Base-by-base conservation (phyloP, 2,329 filamentous ascomycete genomes). In the Aspergillus unguis region DNA sequence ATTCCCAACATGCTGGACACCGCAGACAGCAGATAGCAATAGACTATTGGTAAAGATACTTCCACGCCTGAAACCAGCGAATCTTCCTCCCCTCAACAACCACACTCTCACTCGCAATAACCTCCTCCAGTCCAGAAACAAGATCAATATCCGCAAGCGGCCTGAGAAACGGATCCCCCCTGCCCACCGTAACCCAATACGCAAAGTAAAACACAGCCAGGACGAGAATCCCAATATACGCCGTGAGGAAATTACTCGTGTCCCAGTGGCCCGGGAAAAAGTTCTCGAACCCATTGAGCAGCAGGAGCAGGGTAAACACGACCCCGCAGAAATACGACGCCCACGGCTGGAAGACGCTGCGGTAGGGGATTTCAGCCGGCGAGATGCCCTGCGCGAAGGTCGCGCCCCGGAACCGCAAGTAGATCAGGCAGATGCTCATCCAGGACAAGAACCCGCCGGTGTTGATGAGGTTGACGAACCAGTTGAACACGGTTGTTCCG, bases 401-500 rank as follows among this genome's bases (percentile, higher is more conserved):
- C n/a, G 42, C 40, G 9, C 10, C 29, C 8, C 42, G 42, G 29
- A 44, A 44, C 1, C 42, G 29, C n/a, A 44, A 29, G 17, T 44
- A 44, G 6, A 44, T 17, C 28, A 44, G 5, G 7, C 28, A 44
- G 42, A 32, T 28, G 25, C 40, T 28, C 2, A 29, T 42, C 40
- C 42, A 44, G 3, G 28, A 44, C 23, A 31, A 4, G n/a, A 44
- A 42, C 25, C 9, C 40, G 3, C 25, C 27, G 25, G 38, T 41
- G 31, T 50, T 50, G 8, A 33, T 50, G 8, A 50, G 23, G 17
- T 33, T 44, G 23, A 50, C 40, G n/a, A 87, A 70, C 85, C 85
- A 88, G 70, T 76, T 74, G 67, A 87, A 87, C 9, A 85, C 85
- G 3, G 75, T 66, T 2, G 72, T 73, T 17, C 82, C 83, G 43